Base-by-base conservation (phyloP, 192 early-diverging fungal genomes). In the Mortierella hygrophila region DNA sequence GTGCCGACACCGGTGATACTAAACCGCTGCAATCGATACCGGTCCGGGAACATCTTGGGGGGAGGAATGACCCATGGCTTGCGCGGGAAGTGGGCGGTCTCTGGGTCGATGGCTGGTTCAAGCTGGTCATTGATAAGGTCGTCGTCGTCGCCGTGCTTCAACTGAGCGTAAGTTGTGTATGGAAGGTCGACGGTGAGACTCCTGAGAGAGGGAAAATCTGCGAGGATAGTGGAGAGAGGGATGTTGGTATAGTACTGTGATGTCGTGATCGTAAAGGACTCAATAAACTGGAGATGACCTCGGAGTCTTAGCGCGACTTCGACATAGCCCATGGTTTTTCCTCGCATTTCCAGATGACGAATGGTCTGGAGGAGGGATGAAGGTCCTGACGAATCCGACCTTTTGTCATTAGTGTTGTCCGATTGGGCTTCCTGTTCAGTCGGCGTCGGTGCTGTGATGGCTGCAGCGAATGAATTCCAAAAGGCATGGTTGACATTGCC, bases 11-110 rank as follows among this genome's bases (percentile, higher is more conserved):
- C 35, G 0, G 29, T 4, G 20, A 74, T 16, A 26, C 65, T 72
- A 69, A 86, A 78, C n/a, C 46, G 40, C 10, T 47, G 44, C 21
- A 86, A 72, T 21, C 42, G 44, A 41, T 86, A 86, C 15, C 76
- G 54, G 3, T 81, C 32, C 8, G 60, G 41, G 52, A 78, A 80
- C 0, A 13, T 11, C 46, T 73, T 73, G 4, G 84, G 79, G 3
- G 75, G 75, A 21, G 72, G 40, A 2, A 76, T 54, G 21, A 72
- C 60, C 54, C 75, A 71, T 41, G 77, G 78, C 41, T 72, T 55
- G 37, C 38, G 70, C 2, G 63, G 78, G 8, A 76, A 74, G 37
- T 76, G 74, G 8, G 78, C 78, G 29, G 78, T 85, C 63, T 78
- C 82, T 42, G 82, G 72, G 15, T 77, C 29, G 35, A 74, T 10